Percentiles rank a stretch among this genome's conserved stretches.
Conservation (phyloP, 2,329 filamentous ascomycete species). For the Fusarium chuoi region DNA sequence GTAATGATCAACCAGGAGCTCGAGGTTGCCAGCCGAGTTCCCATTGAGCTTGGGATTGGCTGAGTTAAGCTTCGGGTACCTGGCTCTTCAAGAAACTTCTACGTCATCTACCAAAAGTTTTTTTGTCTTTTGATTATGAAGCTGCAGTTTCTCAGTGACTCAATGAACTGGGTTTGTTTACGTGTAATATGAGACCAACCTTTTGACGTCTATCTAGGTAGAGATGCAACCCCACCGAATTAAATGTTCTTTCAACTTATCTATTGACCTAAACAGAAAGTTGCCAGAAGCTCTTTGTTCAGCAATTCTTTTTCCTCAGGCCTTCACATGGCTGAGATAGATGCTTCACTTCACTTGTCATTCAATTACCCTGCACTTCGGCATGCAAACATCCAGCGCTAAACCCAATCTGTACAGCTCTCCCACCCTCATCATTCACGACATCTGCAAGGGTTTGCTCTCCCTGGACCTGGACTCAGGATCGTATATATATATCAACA, state of each 20-base stretch:
- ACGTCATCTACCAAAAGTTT: neutral
- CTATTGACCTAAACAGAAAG: neutral
- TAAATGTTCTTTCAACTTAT: neutral
- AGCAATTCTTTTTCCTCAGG: rapidly evolving
- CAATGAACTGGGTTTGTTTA: rapidly evolving
- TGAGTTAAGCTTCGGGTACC: rapidly evolving
- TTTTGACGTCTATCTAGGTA: rapidly evolving
- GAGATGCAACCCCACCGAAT: rapidly evolving
- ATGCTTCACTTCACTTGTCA: neutral
- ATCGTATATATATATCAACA: neutral
- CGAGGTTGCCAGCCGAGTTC: neutral
- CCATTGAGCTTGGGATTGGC: rapidly evolving
- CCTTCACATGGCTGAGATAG: neutral
- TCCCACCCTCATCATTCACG: neutral
- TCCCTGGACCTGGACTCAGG: neutral
- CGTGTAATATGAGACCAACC: rapidly evolving
- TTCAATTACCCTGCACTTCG: neutral
- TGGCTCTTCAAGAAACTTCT: rapidly evolving
- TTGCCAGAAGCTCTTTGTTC: rapidly evolving
- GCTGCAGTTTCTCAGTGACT: rapidly evolving
- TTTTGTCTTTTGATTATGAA: rapidly evolving
- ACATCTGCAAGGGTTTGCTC: neutral
- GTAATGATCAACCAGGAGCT: neutral
- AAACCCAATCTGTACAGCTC: neutral
- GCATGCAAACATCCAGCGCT: neutral